phyloP scores from a whole-genome alignment of 2,329 filamentous ascomycete species.

The Fusarium liriodendri region DNA sequence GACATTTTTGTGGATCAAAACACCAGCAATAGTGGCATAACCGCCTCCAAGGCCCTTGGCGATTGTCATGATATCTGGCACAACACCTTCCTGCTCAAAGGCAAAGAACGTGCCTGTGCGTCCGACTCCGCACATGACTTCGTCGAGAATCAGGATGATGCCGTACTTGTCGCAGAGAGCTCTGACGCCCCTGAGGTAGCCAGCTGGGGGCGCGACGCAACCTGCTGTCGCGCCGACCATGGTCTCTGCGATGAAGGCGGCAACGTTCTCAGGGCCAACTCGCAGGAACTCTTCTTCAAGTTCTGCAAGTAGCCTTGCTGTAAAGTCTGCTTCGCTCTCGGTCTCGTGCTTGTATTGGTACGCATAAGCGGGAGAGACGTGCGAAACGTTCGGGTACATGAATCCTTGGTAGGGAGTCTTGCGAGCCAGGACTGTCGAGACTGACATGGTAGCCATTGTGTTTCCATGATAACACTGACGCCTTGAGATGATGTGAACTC shows the following conservation, averaged over 20 bases:
- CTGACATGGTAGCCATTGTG: constrained; percentile 56
- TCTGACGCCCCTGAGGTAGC: constrained; percentile 62
- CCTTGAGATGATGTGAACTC: constrained; percentile 50
- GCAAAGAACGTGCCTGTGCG: constrained; percentile 69
- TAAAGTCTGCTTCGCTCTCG: constrained; percentile 17
- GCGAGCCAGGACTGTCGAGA: constrained; percentile 41
- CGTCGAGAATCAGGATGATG: constrained; percentile 62
- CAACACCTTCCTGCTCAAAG: constrained; percentile 56
- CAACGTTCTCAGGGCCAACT: constrained; percentile 53
- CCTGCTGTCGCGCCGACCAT: constrained; percentile 60
- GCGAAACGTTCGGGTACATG: constrained; percentile 34
- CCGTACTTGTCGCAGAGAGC: constrained; percentile 63
- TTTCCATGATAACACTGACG: constrained; percentile 60
- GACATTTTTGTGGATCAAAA: constrained; percentile 58
- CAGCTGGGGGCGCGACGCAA: constrained; percentile 59
- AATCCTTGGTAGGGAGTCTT: constrained; percentile 29
- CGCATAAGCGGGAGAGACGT: constrained; percentile 24
- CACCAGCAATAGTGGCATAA: constrained; percentile 65
- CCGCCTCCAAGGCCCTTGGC: constrained; percentile 71
- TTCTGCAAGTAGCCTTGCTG: constrained; percentile 42
- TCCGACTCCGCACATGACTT: constrained; percentile 75
- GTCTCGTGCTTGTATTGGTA: constrained; percentile 14
- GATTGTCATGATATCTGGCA: constrained; percentile 68
- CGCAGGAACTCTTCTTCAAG: constrained; percentile 57
- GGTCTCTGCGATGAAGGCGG: constrained; percentile 60